Evolutionary conservation across 2,329 filamentous ascomycete genomes (phyloP).

Genomic region (Phyllosticta ampelicida): DNA sequence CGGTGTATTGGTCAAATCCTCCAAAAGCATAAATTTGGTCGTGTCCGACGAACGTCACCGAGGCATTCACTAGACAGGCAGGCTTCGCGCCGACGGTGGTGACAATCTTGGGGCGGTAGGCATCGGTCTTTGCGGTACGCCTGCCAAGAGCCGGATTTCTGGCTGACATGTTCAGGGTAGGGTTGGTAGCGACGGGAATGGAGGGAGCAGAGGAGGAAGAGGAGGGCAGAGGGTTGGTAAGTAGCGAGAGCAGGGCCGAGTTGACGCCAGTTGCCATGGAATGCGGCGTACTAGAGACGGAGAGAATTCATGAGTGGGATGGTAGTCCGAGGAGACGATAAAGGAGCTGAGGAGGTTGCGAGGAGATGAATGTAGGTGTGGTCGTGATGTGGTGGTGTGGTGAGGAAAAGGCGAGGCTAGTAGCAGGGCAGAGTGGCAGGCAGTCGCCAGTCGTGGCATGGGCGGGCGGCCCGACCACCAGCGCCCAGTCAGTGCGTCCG

Average conservation of each 20-base stretch:
- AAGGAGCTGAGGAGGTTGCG: not conserved
- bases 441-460: too few species aligned
- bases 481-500: not conserved
- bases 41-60: constrained; percentile 96
- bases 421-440: not conserved
- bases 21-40: constrained; percentile 98
- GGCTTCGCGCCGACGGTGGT: constrained; percentile 54
- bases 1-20: constrained; percentile 96
- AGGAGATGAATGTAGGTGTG: not conserved
- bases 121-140: constrained; percentile 48
- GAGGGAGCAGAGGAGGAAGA: constrained; percentile 5
- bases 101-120: constrained; percentile 74
- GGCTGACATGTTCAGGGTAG: constrained; percentile 81
- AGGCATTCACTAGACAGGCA: constrained; percentile 93
- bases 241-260: constrained; percentile 1
- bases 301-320: not conserved
- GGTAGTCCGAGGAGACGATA: not conserved
- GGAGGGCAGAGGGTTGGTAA: constrained; percentile 2
- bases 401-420: constrained; percentile 4
- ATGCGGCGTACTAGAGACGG: not conserved
- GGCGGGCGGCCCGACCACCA: not conserved
- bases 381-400: not conserved
- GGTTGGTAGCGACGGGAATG: constrained; percentile 36
- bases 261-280: constrained; percentile 8
- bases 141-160: constrained; percentile 49